These are phyloP conservation scores for Cnidoscolus chayamansa DNA, from an alignment of 441 rosid species.

Conservation along the genomic window DNA sequence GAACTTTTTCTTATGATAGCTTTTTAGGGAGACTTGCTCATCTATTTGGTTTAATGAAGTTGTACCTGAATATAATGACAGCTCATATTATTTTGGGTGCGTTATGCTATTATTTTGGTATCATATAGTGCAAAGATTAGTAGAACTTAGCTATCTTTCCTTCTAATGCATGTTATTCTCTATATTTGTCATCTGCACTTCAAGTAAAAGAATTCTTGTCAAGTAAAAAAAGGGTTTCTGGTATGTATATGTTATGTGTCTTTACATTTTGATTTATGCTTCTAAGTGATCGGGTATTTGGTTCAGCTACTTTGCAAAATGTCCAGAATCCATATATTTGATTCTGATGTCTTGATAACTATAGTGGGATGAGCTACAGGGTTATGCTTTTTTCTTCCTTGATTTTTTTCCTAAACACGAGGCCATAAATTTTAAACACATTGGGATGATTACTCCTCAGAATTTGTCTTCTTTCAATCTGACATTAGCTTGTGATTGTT, in stretches of 20 bases:
- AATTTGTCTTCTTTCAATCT: not conserved
- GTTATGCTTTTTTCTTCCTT: not conserved
- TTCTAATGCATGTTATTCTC: constrained; percentile 13
- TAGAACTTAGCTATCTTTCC: constrained; percentile 5
- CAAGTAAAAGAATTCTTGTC: not conserved
- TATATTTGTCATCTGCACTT: not conserved
- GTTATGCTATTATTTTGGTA: constrained; percentile 21
- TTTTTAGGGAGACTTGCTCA: constrained; percentile 23
- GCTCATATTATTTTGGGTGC: constrained; percentile 23
- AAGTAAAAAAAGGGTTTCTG: not conserved
- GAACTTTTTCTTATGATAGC: constrained; percentile 26
- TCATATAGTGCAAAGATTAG: constrained; percentile 19
- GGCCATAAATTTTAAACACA: not conserved
- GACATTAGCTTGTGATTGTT: not conserved
- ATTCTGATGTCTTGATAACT: not conserved
- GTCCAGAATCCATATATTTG: not conserved
- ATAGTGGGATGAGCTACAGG: not conserved
- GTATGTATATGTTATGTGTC: not conserved
- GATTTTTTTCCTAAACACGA: not conserved
- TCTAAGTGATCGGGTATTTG: constrained; percentile 1
- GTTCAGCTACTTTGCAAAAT: not conserved
- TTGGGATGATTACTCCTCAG: not conserved
- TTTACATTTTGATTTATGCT: not conserved
- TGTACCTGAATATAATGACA: constrained; percentile 31
- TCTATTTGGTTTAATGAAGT: constrained; percentile 25